These are phyloP conservation scores for Eurotiales sp. DNA, from an alignment of 2,329 filamentous ascomycete species.

Conservation along the genomic window DNA sequence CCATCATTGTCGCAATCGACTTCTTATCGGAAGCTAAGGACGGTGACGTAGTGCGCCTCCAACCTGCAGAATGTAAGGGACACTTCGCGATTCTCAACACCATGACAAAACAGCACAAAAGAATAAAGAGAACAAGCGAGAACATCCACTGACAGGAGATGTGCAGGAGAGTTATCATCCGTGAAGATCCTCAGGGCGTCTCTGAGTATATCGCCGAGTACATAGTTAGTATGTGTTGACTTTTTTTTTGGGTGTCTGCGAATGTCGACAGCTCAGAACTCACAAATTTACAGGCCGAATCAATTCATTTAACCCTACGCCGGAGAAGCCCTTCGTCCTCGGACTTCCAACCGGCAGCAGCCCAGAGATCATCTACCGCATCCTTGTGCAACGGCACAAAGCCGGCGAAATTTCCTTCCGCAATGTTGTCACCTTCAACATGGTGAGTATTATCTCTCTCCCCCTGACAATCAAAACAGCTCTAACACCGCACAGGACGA, in stretches of 20 bases:
- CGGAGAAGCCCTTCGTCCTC: constrained; percentile 72
- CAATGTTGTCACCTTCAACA: constrained; percentile 89
- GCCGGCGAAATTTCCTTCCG: constrained; percentile 68
- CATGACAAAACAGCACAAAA: too few species aligned
- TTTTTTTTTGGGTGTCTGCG: background rate
- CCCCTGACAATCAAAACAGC: too few species aligned
- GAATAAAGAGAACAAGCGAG: too few species aligned
- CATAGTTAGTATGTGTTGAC: constrained; percentile 59
- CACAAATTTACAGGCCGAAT: constrained; percentile 60
- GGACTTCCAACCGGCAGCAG: constrained; percentile 81
- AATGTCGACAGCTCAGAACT: constrained; percentile 7
- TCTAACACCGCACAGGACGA: too few species aligned
- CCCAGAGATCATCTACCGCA: constrained; percentile 72
- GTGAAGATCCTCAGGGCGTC: constrained; percentile 64
- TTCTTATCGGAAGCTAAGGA: constrained; percentile 10
- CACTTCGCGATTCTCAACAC: background rate
- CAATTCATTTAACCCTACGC: constrained; percentile 69
- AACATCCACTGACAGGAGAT: too few species aligned
- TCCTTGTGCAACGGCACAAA: constrained; percentile 57
- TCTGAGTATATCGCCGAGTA: constrained; percentile 78
- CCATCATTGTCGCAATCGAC: background rate
- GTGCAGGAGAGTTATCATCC: constrained; percentile 75
- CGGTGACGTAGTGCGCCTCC: constrained; percentile 14
- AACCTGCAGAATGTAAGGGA: constrained; percentile 14
- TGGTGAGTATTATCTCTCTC: constrained; percentile 58